Evolutionary conservation across 2,329 filamentous ascomycete species (phyloP), one percentile per base, ranked within the genome.

Genomic region (Colletotrichum chrysophilum): DNA sequence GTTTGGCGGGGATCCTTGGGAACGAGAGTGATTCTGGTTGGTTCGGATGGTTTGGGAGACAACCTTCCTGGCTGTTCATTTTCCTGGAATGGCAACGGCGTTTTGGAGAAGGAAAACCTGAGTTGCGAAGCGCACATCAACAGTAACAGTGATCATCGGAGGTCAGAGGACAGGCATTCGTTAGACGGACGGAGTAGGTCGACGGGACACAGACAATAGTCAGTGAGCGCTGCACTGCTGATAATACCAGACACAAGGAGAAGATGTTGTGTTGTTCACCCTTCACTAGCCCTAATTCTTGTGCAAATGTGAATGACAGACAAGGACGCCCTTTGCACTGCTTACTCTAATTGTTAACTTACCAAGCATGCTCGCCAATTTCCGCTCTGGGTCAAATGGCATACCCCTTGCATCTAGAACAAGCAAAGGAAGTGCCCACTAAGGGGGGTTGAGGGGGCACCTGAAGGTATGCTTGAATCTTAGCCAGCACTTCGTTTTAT

Each of bases 51-150:
- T 10, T 62, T 66, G 43, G 43, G 43, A 21, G 21, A 48, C 43
- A 21, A n/a, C 43, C 18, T 48, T 12, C 12, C 18, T 21, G 43
- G 43, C 43, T 48, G 18, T 48, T 48, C 34, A 24, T 48, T 12
- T 48, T 21, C 12, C 24, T 38, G 74, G 43, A 43, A 36, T 60
- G 34, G 52, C 36, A 71, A 28, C 6, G 74, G 74, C 71, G 74
- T 76, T 76, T 66, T 62, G 74, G 74, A 75, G 74, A 76, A 56
- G 56, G 58, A 76, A 76, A 76, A 43, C 48, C 28, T 43, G 36
- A 34, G 26, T 52, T 30, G 61, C 30, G 24, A 32, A 24, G 8
- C 24, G 12, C 26, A 65, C 13, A 26, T 43, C 28, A 34, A 62
- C 69, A 65, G 70, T 73, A 24, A 34, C 69, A 64, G 56, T 32